A percentile compares a stretch with the other conserved stretches of the same genome.
Conservation (phyloP, 129 eudicot species). For the Ambrosia trifida region DNA sequence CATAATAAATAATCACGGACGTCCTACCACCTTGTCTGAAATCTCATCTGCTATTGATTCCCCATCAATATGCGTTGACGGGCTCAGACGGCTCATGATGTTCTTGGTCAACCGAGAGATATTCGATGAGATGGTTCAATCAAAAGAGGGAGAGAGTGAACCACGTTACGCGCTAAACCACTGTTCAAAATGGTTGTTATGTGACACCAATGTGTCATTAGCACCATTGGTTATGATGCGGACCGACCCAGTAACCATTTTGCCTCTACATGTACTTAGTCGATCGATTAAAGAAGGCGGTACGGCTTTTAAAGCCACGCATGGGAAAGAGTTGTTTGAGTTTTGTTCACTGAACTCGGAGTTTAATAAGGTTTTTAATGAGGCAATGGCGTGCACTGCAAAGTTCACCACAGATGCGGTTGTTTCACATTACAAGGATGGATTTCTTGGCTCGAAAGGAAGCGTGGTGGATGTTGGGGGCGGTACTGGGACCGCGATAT, state of each 20-base stretch:
- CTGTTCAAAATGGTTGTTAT: slow-evolving; percentile 34
- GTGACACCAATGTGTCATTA: slow-evolving; percentile 15
- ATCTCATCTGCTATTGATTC: slow-evolving; percentile 29
- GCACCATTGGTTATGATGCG: slow-evolving; percentile 34
- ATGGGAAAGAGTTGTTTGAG: slow-evolving; percentile 39
- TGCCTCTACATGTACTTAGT: slow-evolving; percentile 25
- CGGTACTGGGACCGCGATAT: slow-evolving; percentile 34
- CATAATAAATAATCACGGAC: slow-evolving; percentile 35
- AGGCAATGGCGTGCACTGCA: slow-evolving; percentile 40
- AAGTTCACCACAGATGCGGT: slow-evolving; percentile 17
- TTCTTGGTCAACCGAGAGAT: slow-evolving; percentile 30
- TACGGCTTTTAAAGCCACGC: slow-evolving; percentile 30
- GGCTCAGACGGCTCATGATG: slow-evolving; percentile 37
- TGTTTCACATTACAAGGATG: slow-evolving; percentile 3
- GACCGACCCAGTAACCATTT: slow-evolving; percentile 13
- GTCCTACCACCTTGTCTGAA: slow-evolving; percentile 38
- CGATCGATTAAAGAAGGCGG: slow-evolving; percentile 38
- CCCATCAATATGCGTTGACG: slow-evolving; percentile 14
- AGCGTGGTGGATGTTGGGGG: slow-evolving; percentile 48
- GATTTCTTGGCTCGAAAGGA: slow-evolving; percentile 24
- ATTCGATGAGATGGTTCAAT: slow-evolving; percentile 20
- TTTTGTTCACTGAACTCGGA: slow-evolving; percentile 13
- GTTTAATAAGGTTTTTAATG: slow-evolving; percentile 31
- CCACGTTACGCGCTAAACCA: slow-evolving; percentile 24
- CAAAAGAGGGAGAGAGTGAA: neutral